Conservation (phyloP, 2,329 filamentous ascomycete species). For the Periconia macrospinosa region DNA sequence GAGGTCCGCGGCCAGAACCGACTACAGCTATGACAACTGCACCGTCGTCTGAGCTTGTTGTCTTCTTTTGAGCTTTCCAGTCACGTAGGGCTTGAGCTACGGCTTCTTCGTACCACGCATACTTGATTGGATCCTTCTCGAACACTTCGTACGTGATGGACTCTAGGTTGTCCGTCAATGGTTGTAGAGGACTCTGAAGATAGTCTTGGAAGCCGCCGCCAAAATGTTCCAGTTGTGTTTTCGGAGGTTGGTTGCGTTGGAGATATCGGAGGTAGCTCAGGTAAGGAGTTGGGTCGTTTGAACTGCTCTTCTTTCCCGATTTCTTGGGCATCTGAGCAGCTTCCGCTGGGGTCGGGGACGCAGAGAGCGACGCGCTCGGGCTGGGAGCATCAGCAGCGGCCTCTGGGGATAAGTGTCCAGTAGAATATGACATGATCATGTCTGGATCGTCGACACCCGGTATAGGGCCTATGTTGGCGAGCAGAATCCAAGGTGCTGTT, state of each 20-base stretch:
- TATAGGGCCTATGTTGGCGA: conserved; percentile 60
- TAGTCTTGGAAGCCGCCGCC: conserved; percentile 85
- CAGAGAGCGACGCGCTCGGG: conserved; percentile 20
- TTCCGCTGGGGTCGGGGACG: conserved; percentile 68
- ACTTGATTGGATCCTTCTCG: conserved; percentile 97
- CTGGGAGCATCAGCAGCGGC: conserved; percentile 45
- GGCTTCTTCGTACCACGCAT: conserved; percentile 90
- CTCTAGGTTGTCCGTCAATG: conserved; percentile 92
- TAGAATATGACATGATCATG: conserved; percentile 39
- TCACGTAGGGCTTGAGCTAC: conserved; percentile 79
- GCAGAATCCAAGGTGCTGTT: conserved; percentile 61
- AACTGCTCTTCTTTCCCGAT: conserved; percentile 50
- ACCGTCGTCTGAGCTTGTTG: conserved; percentile 70
- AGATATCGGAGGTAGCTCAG: conserved; percentile 82
- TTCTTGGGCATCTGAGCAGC: conserved; percentile 52
- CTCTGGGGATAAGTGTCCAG: conserved; percentile 45
- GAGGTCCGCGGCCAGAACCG: conserved; percentile 86
- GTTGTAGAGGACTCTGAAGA: conserved; percentile 91
- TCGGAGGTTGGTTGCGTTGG: conserved; percentile 75
- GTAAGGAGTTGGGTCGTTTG: conserved; percentile 62
- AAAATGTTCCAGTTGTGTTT: conserved; percentile 65
- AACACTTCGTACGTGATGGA: conserved; percentile 98
- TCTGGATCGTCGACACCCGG: conserved; percentile 50
- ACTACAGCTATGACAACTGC: conserved; percentile 87
- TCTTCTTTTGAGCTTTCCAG: conserved; percentile 72